These are phyloP conservation scores for Penicillium sp. DNA, from an alignment of 2,329 filamentous ascomycete species.

Conservation along the genomic window DNA sequence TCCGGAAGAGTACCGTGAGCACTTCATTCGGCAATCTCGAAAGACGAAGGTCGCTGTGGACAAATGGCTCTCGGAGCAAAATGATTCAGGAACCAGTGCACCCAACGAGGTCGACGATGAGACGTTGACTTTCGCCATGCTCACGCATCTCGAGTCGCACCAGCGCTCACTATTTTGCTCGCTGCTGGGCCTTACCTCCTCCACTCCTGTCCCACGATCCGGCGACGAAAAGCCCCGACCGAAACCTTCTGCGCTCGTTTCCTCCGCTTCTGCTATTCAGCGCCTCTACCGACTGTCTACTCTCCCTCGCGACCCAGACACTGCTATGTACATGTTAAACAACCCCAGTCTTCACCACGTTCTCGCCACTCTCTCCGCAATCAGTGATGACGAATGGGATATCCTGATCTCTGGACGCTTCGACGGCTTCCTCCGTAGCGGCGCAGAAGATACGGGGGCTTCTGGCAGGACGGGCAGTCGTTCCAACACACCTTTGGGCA, in stretches of 20 bases:
- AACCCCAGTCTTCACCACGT: constrained; percentile 82
- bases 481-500: constrained; percentile 36
- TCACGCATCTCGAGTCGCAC: constrained; percentile 77
- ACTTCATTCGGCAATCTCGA: constrained; percentile 87
- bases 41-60: constrained; percentile 92
- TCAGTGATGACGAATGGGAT: constrained; percentile 93
- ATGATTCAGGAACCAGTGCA: constrained; percentile 70
- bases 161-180: constrained; percentile 82
- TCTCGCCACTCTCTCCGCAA: constrained; percentile 81
- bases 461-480: constrained; percentile 42
- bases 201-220: constrained; percentile 60
- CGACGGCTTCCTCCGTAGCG: constrained; percentile 93
- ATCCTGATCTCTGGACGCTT: constrained; percentile 92
- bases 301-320: constrained; percentile 80
- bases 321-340: constrained; percentile 81
- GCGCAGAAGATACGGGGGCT: constrained; percentile 64
- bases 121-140: constrained; percentile 87
- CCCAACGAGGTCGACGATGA: constrained; percentile 93
- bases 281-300: constrained; percentile 76
- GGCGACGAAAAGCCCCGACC: constrained; percentile 66
- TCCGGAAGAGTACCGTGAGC: constrained; percentile 87
- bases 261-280: constrained; percentile 77
- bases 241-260: constrained; percentile 72
- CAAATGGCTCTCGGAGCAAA: constrained; percentile 81
- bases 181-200: constrained; percentile 64